A percentile compares a stretch with the other conserved stretches of the same genome.
phyloP scores from a whole-genome alignment of 495 filamentous ascomycete species.

The Neurospora intermedia region DNA sequence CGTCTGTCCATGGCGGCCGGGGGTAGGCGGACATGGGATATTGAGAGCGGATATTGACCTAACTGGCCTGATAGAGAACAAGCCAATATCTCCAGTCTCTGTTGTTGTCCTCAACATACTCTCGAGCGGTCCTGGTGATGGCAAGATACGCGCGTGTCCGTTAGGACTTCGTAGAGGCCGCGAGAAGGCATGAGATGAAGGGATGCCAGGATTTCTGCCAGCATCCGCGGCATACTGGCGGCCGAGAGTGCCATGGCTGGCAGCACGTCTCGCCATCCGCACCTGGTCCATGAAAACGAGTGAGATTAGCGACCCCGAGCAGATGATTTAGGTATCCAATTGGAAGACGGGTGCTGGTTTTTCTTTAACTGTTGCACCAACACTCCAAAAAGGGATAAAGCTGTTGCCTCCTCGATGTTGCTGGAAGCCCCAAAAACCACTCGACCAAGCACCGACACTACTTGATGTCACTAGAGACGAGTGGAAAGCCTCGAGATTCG shows the following conservation, averaged over 20 bases:
- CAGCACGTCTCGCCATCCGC: conserved; percentile 26
- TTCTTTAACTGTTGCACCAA: background rate
- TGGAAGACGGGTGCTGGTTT: background rate
- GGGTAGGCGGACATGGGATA: conserved; percentile 5
- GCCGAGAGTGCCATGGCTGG: conserved; percentile 31
- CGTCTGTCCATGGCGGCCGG: conserved; percentile 1
- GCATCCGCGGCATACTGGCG: conserved; percentile 23
- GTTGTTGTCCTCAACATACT: conserved; percentile 63
- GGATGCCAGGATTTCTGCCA: conserved; percentile 1
- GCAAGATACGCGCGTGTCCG: conserved; percentile 25
- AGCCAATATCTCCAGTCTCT: conserved; percentile 56
- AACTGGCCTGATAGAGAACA: conserved; percentile 45
- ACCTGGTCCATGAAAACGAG: conserved; percentile 24
- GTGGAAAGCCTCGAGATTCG: background rate
- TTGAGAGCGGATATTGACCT: conserved; percentile 26
- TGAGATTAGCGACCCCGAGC: background rate
- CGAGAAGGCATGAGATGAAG: conserved; percentile 10
- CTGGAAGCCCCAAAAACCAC: background rate
- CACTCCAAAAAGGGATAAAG: conserved; percentile 3
- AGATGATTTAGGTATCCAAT: background rate
- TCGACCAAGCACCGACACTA: background rate
- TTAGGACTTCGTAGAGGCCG: conserved; percentile 27
- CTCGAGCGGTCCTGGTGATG: conserved; percentile 36
- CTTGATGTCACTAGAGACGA: background rate
- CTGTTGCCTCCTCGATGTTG: background rate